Percentiles rank a stretch among this genome's conserved stretches.
phyloP scores from a whole-genome alignment of 2,329 filamentous ascomycete species.

The Phaeomoniella chlamydospora region DNA sequence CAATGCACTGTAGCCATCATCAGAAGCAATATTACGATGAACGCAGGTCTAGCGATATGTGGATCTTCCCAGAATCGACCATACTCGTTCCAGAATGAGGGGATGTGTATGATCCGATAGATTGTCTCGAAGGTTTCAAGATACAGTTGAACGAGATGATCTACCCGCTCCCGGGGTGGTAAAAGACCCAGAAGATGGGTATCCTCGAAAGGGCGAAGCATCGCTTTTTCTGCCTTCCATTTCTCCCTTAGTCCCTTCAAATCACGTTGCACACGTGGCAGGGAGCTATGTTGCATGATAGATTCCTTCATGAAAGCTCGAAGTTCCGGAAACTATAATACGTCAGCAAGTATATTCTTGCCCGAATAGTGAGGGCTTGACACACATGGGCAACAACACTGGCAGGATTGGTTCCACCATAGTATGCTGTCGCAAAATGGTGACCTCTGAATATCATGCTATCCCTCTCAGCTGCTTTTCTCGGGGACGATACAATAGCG shows the following conservation, averaged over 20 bases:
- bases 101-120: slow-evolving; percentile 19
- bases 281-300: slow-evolving; percentile 6
- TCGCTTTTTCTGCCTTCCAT: slow-evolving; percentile 1
- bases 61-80: slow-evolving; percentile 11
- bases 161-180: slow-evolving; percentile 7
- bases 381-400: slow-evolving; percentile 6
- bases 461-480: slow-evolving; percentile 5
- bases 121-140: slow-evolving; percentile 14
- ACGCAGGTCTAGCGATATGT: slow-evolving; percentile 5
- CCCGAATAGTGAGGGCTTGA: neutral
- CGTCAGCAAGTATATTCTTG: neutral
- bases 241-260: slow-evolving; percentile 4
- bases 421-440: slow-evolving; percentile 12
- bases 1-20: slow-evolving; percentile 8
- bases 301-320: slow-evolving; percentile 11
- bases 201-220: slow-evolving; percentile 4
- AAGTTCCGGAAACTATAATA: slow-evolving; percentile 11
- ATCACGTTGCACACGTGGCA: slow-evolving; percentile 8
- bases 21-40: slow-evolving; percentile 10
- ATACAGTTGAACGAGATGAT: slow-evolving; percentile 9
- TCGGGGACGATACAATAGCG: neutral
- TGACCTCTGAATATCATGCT: slow-evolving; percentile 10
- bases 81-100: slow-evolving; percentile 19
- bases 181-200: slow-evolving; percentile 8
- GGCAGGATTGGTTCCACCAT: slow-evolving; percentile 10